Conservation (phyloP, 2,329 filamentous ascomycete species). For the Dryadomyces quercivorus region DNA sequence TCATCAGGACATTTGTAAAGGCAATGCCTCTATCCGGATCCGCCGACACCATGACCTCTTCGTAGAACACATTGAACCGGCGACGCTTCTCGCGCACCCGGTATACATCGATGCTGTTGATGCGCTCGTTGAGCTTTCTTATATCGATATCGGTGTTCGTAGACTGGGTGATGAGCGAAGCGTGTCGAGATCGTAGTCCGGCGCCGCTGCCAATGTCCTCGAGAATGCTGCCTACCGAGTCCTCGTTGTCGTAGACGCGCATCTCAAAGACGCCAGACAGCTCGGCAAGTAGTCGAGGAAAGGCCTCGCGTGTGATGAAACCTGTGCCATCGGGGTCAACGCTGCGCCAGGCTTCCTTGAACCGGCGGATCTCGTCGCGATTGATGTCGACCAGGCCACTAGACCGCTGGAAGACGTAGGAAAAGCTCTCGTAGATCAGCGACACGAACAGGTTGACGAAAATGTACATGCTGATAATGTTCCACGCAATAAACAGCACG, state of each 20-base stretch:
- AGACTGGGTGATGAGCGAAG: conserved; percentile 40
- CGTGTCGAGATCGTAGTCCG: conserved; percentile 25
- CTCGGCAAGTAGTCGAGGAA: conserved; percentile 79
- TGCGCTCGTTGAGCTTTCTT: conserved; percentile 57
- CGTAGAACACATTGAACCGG: conserved; percentile 88
- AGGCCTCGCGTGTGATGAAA: conserved; percentile 80
- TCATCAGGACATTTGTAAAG: conserved; percentile 88
- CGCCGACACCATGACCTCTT: conserved; percentile 88
- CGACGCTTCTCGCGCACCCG: conserved; percentile 64
- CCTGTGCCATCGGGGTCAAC: conserved; percentile 87
- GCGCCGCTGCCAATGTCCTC: conserved; percentile 61
- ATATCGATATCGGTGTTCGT: conserved; percentile 56
- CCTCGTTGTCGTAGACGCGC: conserved; percentile 87
- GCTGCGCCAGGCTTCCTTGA: conserved; percentile 97
- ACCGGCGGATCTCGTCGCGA: conserved; percentile 85
- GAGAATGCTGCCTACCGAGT: conserved; percentile 76
- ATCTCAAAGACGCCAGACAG: conserved; percentile 94
- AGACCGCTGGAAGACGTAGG: conserved; percentile 95
- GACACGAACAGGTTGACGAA: conserved; percentile 98
- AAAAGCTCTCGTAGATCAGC: conserved; percentile 98
- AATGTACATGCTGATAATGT: conserved; percentile 99
- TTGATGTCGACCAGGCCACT: conserved; percentile 85
- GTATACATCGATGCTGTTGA: conserved; percentile 60
- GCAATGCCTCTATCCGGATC: conserved; percentile 83
- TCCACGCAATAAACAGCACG: conserved; percentile 88